Evolutionary conservation across 257 asterid genomes (phyloP).

Genomic region (Penstemon newberryi): DNA sequence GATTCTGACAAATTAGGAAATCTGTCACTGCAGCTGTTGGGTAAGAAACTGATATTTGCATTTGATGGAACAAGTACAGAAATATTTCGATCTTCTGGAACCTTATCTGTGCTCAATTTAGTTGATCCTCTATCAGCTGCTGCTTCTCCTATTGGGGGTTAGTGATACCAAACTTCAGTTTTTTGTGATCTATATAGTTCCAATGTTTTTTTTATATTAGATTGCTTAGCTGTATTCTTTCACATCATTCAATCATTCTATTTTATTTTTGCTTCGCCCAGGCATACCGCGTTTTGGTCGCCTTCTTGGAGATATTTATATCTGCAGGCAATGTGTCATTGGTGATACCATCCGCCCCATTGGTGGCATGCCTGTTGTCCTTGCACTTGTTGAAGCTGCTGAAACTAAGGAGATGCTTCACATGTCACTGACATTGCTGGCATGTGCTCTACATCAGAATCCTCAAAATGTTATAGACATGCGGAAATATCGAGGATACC

Average conservation of each 20-base stretch:
- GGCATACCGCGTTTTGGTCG: constrained; percentile 99
- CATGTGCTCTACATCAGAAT: constrained; percentile 90
- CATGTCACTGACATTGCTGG: constrained; percentile 87
- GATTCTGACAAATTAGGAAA: constrained; percentile 84
- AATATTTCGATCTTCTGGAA: constrained; percentile 78
- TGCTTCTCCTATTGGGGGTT: constrained; percentile 99
- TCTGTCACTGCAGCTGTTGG: constrained; percentile 83
- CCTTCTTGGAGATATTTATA: constrained; percentile 81
- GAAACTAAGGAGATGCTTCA: constrained; percentile 98
- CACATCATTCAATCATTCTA: constrained; percentile 20
- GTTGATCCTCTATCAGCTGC: constrained; percentile 99
- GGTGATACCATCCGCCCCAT: constrained; percentile 91
- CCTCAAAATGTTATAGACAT: constrained; percentile 97
- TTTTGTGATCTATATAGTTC: constrained; percentile 14
- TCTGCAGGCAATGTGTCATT: constrained; percentile 87
- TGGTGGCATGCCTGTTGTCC: constrained; percentile 95
- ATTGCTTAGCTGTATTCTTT: neutral
- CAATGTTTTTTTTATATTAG: neutral
- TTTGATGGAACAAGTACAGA: constrained; percentile 97
- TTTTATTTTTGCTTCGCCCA: constrained; percentile 37
- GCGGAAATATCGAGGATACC: constrained; percentile 94
- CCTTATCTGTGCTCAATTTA: constrained; percentile 87
- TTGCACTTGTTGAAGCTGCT: constrained; percentile 98
- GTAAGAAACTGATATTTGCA: constrained; percentile 92
- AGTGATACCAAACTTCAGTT: constrained; percentile 33